Percentiles rank a stretch among this genome's conserved stretches.
These are phyloP conservation scores for Corymbia maculata DNA, from an alignment of 345 rosid species.

Conservation along the genomic window DNA sequence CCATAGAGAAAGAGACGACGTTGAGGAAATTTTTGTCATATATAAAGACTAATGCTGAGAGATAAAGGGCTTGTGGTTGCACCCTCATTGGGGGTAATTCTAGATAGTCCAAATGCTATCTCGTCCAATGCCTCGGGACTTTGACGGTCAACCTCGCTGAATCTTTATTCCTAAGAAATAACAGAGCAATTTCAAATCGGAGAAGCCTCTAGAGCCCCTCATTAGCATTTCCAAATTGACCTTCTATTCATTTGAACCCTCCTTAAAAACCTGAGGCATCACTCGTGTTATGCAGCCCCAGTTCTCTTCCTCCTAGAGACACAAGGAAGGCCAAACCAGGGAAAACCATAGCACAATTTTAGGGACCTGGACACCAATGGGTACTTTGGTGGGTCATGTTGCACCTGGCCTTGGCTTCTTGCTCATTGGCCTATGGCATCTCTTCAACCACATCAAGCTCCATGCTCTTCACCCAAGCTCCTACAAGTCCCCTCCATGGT, in stretches of 20 bases:
- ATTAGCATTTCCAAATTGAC: not conserved
- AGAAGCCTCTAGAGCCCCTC: not conserved
- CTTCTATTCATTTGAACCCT: not conserved
- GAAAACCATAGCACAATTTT: not conserved
- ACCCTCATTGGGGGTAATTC: not conserved
- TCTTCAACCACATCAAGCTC: conserved; percentile 62
- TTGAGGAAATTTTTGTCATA: not conserved
- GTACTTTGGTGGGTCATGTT: conserved; percentile 68
- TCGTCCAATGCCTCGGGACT: not conserved
- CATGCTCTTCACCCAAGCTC: conserved; percentile 40
- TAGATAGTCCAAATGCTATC: not conserved
- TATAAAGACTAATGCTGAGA: not conserved
- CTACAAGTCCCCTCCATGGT: conserved; percentile 52
- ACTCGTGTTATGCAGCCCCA: not conserved
- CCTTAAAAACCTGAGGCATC: not conserved
- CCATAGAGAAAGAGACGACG: not conserved
- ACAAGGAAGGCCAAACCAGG: not conserved
- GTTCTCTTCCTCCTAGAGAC: not conserved
- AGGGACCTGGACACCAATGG: conserved; percentile 32
- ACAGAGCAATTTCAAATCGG: not conserved
- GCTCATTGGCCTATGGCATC: conserved; percentile 69
- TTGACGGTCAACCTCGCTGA: not conserved
- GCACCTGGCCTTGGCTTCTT: conserved; percentile 64
- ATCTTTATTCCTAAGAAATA: not conserved
- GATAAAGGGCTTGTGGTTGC: not conserved